Percentiles rank a stretch among this genome's conserved stretches.
Evolutionary conservation across 352 stramenopile genomes (phyloP).

Genomic region (Stephanocyclus meneghinianus): DNA sequence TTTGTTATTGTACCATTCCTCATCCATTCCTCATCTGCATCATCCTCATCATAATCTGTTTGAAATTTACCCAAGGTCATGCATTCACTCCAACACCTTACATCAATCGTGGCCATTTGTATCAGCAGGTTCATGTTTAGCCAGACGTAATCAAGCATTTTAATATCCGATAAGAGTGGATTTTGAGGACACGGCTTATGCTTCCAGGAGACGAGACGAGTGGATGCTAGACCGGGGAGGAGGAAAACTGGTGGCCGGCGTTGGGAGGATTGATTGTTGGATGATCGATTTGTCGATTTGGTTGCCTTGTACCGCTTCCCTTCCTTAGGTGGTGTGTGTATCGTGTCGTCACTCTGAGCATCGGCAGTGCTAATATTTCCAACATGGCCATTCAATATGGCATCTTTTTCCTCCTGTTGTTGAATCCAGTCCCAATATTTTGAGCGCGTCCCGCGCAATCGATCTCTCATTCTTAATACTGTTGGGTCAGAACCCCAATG

Average conservation of each 20-base stretch:
- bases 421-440: conserved; percentile 38
- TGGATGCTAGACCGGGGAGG: conserved; percentile 75
- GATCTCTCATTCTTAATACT: conserved; percentile 75
- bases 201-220: conserved; percentile 76
- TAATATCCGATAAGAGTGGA: conserved; percentile 69
- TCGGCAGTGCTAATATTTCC: background rate
- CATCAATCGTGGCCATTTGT: conserved; percentile 78
- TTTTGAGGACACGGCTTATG: conserved; percentile 66
- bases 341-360: background rate
- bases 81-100: conserved; percentile 73
- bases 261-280: conserved; percentile 1
- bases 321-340: background rate
- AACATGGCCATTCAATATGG: background rate
- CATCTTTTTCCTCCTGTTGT: conserved; percentile 8
- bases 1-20: background rate
- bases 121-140: conserved; percentile 80
- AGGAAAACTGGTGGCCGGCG: conserved; percentile 77
- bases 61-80: conserved; percentile 74
- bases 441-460: conserved; percentile 38
- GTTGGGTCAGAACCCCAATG: conserved; percentile 75
- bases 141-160: conserved; percentile 82
- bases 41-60: conserved; percentile 50
- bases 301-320: background rate
- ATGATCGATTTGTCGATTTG: conserved; percentile 22
- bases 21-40: background rate